Evolutionary conservation across 108 stramenopile genomes (phyloP).

Genomic region (Nannochloropsis gaditana): DNA sequence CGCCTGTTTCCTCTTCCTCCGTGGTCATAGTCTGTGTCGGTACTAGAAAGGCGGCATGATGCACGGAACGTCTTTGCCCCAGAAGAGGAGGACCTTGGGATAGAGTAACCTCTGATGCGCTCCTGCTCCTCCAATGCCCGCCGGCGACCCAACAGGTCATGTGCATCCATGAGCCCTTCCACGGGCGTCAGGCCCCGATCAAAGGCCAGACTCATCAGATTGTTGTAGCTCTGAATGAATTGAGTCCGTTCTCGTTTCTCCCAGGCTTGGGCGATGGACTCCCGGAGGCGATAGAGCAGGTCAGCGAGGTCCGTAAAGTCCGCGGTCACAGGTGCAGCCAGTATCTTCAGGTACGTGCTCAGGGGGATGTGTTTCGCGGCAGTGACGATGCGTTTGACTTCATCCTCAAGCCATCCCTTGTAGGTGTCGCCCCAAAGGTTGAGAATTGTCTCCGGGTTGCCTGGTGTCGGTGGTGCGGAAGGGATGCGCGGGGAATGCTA

Average conservation of each 20-base stretch:
- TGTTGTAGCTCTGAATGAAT: background rate
- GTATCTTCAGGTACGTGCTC: background rate
- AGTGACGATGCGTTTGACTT: background rate
- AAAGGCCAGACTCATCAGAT: background rate
- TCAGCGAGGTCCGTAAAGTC: background rate
- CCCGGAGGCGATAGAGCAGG: background rate
- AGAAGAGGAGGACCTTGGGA: too few relatives aligned
- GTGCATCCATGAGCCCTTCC: slow-evolving; percentile 8
- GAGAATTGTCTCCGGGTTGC: slow-evolving; percentile 12
- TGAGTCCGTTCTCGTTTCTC: background rate
- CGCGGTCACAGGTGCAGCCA: background rate
- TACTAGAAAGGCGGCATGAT: too few relatives aligned
- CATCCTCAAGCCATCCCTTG: slow-evolving; percentile 16
- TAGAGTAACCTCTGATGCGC: background rate
- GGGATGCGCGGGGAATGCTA: background rate
- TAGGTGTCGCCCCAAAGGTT: slow-evolving; percentile 9
- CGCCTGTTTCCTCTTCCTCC: background rate
- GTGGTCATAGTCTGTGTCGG: too few relatives aligned
- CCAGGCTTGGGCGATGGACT: background rate
- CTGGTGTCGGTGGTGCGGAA: background rate
- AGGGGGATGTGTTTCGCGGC: background rate
- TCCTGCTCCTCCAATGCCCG: background rate
- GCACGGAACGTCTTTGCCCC: too few relatives aligned
- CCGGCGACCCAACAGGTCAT: background rate
- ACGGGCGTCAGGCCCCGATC: slow-evolving; percentile 10